phyloP scores from a whole-genome alignment of 441 rosid species.

The Erodium texanum region DNA sequence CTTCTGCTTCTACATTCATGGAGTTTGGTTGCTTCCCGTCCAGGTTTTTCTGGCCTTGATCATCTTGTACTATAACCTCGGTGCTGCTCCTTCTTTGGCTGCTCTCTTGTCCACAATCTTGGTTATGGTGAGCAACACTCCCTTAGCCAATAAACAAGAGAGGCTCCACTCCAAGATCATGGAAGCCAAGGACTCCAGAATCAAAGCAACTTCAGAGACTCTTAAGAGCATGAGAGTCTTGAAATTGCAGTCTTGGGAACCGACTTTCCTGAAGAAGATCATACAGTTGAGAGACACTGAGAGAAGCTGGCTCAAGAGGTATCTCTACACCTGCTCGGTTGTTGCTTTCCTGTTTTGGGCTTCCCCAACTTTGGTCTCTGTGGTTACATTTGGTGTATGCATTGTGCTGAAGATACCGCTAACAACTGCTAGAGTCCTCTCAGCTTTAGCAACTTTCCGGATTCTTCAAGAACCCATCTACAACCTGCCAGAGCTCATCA shows the following conservation, averaged over 20 bases:
- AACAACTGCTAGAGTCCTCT: conserved; percentile 49
- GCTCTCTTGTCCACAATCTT: conserved; percentile 44
- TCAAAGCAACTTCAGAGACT: conserved; percentile 61
- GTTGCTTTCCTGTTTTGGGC: conserved; percentile 59
- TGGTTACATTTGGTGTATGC: conserved; percentile 47
- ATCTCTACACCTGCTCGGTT: conserved; percentile 45
- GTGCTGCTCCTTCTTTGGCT: conserved; percentile 49
- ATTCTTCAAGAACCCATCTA: conserved; percentile 63
- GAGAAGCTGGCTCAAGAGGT: conserved; percentile 37
- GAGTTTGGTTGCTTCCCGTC: conserved; percentile 64
- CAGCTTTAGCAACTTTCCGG: conserved; percentile 62
- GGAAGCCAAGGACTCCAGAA: conserved; percentile 64
- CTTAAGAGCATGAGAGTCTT: conserved; percentile 66
- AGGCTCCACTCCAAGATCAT: conserved; percentile 47
- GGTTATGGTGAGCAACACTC: conserved; percentile 59
- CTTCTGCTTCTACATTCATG: conserved; percentile 50
- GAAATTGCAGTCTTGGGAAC: conserved; percentile 62
- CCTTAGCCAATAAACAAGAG: conserved; percentile 50
- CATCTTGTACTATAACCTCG: conserved; percentile 44
- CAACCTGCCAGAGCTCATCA: conserved; percentile 57
- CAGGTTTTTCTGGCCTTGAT: conserved; percentile 48
- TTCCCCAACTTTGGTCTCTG: conserved; percentile 51
- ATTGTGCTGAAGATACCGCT: conserved; percentile 32
- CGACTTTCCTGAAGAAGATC: conserved; percentile 41
- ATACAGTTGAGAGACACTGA: conserved; percentile 46